Evolutionary conservation across 768 basidiomycete species (phyloP).

Genomic region (Suillus weaverae): DNA sequence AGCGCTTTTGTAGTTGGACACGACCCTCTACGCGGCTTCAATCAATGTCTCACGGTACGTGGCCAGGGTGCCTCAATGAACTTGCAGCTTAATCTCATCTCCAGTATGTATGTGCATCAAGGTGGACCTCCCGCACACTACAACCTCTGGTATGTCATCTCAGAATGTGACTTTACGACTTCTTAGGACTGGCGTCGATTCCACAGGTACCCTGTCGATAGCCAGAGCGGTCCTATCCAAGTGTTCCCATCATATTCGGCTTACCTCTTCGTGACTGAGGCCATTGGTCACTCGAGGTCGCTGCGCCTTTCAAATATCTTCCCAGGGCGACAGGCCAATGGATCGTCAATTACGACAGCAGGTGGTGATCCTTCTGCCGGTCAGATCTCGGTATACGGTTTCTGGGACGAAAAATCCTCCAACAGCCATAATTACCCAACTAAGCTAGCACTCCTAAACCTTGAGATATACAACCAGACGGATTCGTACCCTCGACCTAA

Average conservation of each 20-base stretch:
- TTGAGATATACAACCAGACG: constrained; percentile 53
- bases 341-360: constrained; percentile 52
- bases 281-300: constrained; percentile 44
- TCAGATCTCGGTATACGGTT: constrained; percentile 52
- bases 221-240: constrained; percentile 46
- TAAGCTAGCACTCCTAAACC: constrained; percentile 50
- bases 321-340: constrained; percentile 51
- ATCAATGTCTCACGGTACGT: constrained; percentile 48
- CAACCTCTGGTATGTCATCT: constrained; percentile 41
- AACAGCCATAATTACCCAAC: constrained; percentile 30
- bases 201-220: constrained; percentile 48
- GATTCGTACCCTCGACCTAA: constrained; percentile 40
- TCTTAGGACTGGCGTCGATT: not conserved
- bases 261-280: constrained; percentile 52
- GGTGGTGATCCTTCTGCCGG: constrained; percentile 47
- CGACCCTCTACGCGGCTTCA: constrained; percentile 28
- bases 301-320: constrained; percentile 49
- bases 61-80: not conserved
- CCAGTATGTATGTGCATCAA: constrained; percentile 54
- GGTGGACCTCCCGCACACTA: constrained; percentile 54
- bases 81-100: not conserved
- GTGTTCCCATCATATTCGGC: constrained; percentile 55
- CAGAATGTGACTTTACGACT: not conserved
- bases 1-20: constrained; percentile 16
- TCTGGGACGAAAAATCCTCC: constrained; percentile 41